Percentiles rank a stretch among this genome's conserved stretches.
Conservation (phyloP, 345 rosid genomes). For the Aegle marmelos region DNA sequence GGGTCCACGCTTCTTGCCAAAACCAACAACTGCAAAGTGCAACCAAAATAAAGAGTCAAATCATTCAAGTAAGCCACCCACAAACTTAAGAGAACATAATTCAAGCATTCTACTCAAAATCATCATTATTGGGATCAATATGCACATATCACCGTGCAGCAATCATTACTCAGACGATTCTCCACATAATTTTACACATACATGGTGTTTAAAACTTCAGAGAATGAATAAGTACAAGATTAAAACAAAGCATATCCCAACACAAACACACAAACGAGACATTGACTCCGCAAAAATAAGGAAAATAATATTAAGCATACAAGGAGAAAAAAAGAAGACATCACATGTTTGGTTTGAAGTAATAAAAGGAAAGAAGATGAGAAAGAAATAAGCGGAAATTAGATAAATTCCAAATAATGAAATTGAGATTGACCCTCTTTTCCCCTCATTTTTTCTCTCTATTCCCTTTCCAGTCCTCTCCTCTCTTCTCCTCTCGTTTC, state of each 20-base stretch:
- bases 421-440: too few species aligned
- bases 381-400: too few species aligned
- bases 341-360: too few species aligned
- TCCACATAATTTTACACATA: background rate
- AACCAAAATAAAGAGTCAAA: background rate
- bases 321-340: background rate
- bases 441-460: too few species aligned
- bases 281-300: too few species aligned
- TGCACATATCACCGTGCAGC: background rate
- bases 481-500: too few species aligned
- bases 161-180: background rate
- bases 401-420: too few species aligned
- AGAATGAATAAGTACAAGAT: too few species aligned
- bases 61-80: background rate
- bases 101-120: background rate
- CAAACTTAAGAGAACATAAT: background rate
- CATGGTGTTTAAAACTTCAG: background rate
- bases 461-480: too few species aligned
- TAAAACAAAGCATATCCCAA: too few species aligned
- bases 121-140: background rate
- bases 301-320: background rate
- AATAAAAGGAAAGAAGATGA: too few species aligned
- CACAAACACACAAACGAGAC: background rate
- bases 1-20: constrained; percentile 29
- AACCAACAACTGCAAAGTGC: constrained; percentile 26